Evolutionary conservation across 148 eudicot genomes (phyloP), one percentile per base, ranked within the genome.

Genomic region (Silene uniflora): DNA sequence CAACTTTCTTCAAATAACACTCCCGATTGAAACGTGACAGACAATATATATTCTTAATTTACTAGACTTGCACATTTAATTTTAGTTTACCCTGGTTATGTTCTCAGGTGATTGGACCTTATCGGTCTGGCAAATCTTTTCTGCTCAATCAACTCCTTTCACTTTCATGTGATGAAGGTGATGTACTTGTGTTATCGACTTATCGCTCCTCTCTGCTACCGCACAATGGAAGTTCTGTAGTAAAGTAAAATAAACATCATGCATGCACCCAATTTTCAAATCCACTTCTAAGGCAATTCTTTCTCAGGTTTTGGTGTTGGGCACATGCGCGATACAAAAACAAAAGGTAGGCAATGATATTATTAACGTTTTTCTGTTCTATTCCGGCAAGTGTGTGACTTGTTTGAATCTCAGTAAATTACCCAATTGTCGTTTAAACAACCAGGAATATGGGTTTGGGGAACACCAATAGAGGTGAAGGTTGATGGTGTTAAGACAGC

Each of bases 371-470:
- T 35, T 39, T 10, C 19, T 29, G 60, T 23, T n/a, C 7, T 47
- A 5, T 29, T 47, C 6, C 52, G 22, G 39, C 32, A 29, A 73
- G 12, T 61, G 11, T 21, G 67, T 24, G 8, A 54, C 14, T 10
- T 60, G 18, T 66, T 62, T 77, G 47, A 49, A 19, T 35, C 58
- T 25, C 21, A 4, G 13, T 66, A 10, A 24, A 25, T 16, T 72
- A 8, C 56, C 55, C 62, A 47, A 3, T 52, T 75, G 73, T 65
- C 21, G 71, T 75, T 71, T 19, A 17, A 46, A 24, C 56, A 9
- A 71, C 12, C 86, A 95, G 98, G 98, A 56, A 84, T 95, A 78
- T 95, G 98, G 98, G 93, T 92, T 21, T 95, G 98, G 98, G 98
- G 98, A 76, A 82, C 85, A 76, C 98, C 98, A 44, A n/a, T 92